A percentile compares a stretch with the other conserved stretches of the same genome.
phyloP scores from a whole-genome alignment of 345 rosid species.

The Eucalyptus dawsonii region DNA sequence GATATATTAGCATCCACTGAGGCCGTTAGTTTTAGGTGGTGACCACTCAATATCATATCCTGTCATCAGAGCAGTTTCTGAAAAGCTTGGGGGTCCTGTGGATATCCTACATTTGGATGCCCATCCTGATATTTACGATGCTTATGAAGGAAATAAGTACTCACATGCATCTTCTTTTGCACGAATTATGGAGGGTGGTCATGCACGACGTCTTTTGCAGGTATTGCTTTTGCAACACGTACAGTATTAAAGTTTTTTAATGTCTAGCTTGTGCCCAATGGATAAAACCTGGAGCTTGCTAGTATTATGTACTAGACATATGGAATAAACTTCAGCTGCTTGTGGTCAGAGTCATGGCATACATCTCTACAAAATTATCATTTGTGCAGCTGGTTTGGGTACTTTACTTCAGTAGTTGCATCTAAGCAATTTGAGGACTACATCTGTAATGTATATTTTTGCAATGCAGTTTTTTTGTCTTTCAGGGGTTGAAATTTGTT shows the following conservation, averaged over 20 bases:
- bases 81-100: conserved; percentile 94
- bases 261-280: background rate
- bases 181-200: conserved; percentile 97
- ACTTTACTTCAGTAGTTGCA: background rate
- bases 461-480: background rate
- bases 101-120: conserved; percentile 98
- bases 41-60: conserved; percentile 95
- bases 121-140: conserved; percentile 91
- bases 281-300: background rate
- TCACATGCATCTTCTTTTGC: conserved; percentile 99
- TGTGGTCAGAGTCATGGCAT: background rate
- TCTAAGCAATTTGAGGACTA: background rate
- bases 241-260: background rate
- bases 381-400: background rate
- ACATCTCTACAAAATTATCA: background rate
- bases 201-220: conserved; percentile 86
- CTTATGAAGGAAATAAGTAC: conserved; percentile 83
- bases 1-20: conserved; percentile 54
- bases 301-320: background rate
- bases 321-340: background rate
- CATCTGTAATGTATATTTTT: background rate
- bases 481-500: background rate
- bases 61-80: conserved; percentile 86
- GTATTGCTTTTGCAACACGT: conserved; percentile 10
- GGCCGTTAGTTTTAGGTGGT: conserved; percentile 89